These are phyloP conservation scores for Aurifilum marmelostoma DNA, from an alignment of 2,329 filamentous ascomycete species.

Conservation along the genomic window DNA sequence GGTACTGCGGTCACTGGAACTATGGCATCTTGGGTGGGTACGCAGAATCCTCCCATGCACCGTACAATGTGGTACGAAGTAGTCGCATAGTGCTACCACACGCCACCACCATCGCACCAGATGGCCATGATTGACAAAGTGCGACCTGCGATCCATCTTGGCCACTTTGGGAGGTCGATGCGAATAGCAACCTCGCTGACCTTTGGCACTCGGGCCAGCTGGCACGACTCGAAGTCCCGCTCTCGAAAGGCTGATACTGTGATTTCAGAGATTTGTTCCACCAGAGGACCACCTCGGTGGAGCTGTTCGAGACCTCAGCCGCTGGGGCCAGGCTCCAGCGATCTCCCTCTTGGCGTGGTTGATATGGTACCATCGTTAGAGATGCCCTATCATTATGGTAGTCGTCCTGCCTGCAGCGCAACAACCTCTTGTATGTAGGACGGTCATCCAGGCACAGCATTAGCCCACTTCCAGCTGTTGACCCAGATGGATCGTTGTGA, in stretches of 20 bases:
- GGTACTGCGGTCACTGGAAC: neutral
- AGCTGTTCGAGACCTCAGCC: slow-evolving; percentile 2
- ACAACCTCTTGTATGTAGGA: neutral
- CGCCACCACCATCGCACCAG: neutral
- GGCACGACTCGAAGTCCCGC: neutral
- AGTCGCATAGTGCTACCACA: neutral
- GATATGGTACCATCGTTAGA: neutral
- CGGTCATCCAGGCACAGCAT: neutral
- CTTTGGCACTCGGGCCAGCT: neutral
- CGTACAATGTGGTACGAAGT: neutral
- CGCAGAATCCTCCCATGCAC: neutral
- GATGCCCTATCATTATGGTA: neutral
- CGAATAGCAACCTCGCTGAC: neutral
- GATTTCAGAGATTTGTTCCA: neutral
- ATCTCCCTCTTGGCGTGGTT: neutral
- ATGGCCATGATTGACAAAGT: neutral
- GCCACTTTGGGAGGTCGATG: neutral
- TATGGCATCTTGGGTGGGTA: neutral
- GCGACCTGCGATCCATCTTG: neutral
- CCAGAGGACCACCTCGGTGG: neutral
- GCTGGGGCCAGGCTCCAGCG: neutral
- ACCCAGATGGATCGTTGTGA: neutral
- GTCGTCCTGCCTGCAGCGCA: neutral
- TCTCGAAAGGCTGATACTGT: neutral
- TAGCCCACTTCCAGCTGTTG: neutral